phyloP scores from a whole-genome alignment of 73 alveolate genomes.

The Tetrahymena borealis region DNA sequence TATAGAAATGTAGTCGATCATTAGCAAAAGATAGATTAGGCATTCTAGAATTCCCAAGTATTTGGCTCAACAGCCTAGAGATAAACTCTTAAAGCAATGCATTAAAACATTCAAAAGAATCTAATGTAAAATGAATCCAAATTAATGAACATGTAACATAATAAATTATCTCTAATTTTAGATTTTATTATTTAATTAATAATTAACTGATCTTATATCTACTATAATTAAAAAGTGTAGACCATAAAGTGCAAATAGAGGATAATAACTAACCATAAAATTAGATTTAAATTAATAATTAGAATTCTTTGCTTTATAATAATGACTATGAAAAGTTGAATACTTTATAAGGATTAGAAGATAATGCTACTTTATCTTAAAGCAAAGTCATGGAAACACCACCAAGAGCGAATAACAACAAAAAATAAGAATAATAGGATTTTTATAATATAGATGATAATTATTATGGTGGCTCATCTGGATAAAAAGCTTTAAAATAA shows the following conservation, averaged over 20 bases:
- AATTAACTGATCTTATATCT: background rate
- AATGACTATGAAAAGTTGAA: no score
- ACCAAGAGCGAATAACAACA: background rate
- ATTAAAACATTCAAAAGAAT: background rate
- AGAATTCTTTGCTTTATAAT: background rate
- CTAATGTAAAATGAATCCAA: background rate
- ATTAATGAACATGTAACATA: background rate
- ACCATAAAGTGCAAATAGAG: background rate
- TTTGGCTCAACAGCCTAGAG: background rate
- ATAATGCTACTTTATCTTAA: background rate
- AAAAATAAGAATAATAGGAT: background rate
- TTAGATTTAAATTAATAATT: background rate
- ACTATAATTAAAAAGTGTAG: background rate
- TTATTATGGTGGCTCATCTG: background rate
- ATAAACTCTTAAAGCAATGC: background rate
- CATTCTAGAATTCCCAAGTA: background rate
- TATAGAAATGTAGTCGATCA: background rate
- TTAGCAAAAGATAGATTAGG: background rate
- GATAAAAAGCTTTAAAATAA: background rate
- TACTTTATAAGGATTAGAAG: no score
- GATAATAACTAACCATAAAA: no score
- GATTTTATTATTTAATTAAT: background rate
- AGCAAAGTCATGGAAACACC: background rate
- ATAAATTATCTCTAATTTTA: no score
- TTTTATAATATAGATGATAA: background rate